Evolutionary conservation across 148 eudicot genomes (phyloP).

Genomic region (Polygonum maritimum): DNA sequence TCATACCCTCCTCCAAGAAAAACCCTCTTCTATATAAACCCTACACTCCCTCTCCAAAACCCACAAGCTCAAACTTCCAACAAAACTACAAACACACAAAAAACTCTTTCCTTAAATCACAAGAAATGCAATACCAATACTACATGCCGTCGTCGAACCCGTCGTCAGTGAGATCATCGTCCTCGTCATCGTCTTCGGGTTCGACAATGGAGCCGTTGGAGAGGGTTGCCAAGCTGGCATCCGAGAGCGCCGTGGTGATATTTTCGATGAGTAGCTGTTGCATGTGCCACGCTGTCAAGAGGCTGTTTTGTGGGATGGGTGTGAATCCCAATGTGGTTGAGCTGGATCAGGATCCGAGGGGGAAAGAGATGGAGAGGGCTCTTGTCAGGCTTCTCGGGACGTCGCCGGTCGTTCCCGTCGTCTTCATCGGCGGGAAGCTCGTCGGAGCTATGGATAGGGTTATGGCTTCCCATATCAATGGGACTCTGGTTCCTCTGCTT

Average conservation of each 20-base stretch:
- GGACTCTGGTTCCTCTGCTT: conserved; percentile 46
- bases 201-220: conserved; percentile 38
- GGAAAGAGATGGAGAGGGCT: conserved; percentile 52
- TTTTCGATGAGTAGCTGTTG: conserved; percentile 52
- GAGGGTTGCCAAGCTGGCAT: conserved; percentile 27
- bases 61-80: neutral
- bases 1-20: neutral
- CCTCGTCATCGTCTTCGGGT: neutral
- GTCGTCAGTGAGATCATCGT: neutral
- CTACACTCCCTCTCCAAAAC: neutral
- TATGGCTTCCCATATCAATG: conserved; percentile 52
- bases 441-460: conserved; percentile 50
- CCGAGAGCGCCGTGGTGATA: conserved; percentile 38
- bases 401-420: conserved; percentile 37
- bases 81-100: neutral
- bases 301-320: conserved; percentile 57
- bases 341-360: conserved; percentile 54
- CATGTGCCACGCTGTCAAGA: conserved; percentile 76
- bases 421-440: conserved; percentile 48
- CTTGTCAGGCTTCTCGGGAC: conserved; percentile 25
- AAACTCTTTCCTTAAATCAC: neutral
- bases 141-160: conserved; percentile 8
- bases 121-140: conserved; percentile 10
- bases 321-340: conserved; percentile 59
- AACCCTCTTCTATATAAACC: conserved; percentile 13